Conservation (phyloP, 106 monocot species). For the Platanthera guangdongensis region DNA sequence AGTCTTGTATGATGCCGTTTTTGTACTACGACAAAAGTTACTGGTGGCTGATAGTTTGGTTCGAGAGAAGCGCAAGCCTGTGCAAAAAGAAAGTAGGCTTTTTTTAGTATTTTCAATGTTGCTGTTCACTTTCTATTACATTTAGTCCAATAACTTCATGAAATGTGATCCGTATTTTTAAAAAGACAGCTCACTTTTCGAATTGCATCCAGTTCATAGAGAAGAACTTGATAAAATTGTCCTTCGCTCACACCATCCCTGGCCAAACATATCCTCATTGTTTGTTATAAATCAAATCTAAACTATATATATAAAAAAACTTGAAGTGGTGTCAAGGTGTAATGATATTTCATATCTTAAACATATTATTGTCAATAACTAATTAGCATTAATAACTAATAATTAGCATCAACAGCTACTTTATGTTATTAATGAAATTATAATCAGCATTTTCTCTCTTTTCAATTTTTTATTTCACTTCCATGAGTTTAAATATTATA, state of each 20-base stretch:
- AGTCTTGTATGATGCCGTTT: constrained; percentile 89
- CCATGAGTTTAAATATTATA: no score
- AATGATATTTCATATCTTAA: no score
- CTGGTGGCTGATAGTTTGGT: constrained; percentile 84
- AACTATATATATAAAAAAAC: no score
- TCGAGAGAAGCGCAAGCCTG: constrained; percentile 89
- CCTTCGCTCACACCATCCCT: constrained; percentile 98
- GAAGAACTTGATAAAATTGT: constrained; percentile 86
- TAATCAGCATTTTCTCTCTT: no score
- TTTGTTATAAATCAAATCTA: neutral
- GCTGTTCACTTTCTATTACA: neutral
- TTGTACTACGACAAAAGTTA: constrained; percentile 92
- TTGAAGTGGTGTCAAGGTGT: no score
- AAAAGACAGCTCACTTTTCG: constrained; percentile 41
- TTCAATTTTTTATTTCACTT: no score
- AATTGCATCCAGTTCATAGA: constrained; percentile 90
- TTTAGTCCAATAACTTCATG: neutral
- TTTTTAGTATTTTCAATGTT: neutral
- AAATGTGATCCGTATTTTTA: neutral
- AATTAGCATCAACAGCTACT: no score
- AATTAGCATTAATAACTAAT: no score
- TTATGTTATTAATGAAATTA: no score
- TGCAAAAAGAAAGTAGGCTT: neutral
- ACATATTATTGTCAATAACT: no score
- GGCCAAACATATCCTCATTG: constrained; percentile 8